Evolutionary conservation across 2,329 filamentous ascomycete genomes (phyloP), one percentile per base, ranked within the genome.

Genomic region (Pseudogymnoascus sp.): DNA sequence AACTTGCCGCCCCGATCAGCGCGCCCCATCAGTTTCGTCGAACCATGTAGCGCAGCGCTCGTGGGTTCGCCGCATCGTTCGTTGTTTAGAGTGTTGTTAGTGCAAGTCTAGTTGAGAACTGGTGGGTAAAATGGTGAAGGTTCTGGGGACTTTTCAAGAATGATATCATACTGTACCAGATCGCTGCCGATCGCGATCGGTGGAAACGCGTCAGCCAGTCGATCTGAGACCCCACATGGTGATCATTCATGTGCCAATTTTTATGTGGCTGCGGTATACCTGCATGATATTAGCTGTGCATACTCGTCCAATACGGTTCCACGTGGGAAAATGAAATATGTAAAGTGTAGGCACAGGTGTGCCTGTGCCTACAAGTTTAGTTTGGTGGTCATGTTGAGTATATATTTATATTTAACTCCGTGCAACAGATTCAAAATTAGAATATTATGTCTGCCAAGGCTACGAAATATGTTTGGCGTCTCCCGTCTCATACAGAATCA

Each of bases 71-170:
- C 43, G 24, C 43, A 53, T 53, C 24, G 43, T 53, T 53, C 43
- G 43, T 28, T 14, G 43, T 53, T 53, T 56, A 56, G 46, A 56
- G 46, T 56, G 46, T 56, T 56, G n/a, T n/a, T 56, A 56, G 46
- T 31, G 46, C 26, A 56, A 31, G 26, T 56, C 14, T 31, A 56
- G 46, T 10, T 16, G 46, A 31, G 24, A 53, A 28, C 24, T 53
- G 24, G 46, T 53, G 46, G 24, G 14, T 53, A 16, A 31, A 28
- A 33, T 33, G 46, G 26, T 33, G 26, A 31, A 53, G 43, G 46
- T 33, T 56, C 26, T 56, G 4, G 46, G 26, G 46, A 11, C 8
- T 31, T 56, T 31, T 19, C 8, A 56, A 53, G 14, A 5, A 56
- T 56, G 46, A 56, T 56, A 56, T 56, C 46, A 56, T 53, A 53